Conservation (phyloP, 768 basidiomycete genomes). For the Kwoniella heveanensis region DNA sequence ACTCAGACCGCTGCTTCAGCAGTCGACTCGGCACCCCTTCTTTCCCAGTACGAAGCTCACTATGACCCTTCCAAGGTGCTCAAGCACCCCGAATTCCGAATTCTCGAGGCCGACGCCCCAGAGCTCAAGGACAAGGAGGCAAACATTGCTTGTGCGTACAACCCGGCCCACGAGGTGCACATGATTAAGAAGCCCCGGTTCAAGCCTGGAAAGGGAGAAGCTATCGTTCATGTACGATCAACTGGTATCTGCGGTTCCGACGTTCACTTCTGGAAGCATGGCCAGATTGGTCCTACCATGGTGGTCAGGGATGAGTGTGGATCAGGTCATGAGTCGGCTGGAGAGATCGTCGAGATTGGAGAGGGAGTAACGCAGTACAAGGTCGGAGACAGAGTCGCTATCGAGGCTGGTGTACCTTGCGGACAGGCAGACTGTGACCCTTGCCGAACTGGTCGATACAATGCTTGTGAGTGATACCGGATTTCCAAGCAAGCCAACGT, state of each 20-base stretch:
- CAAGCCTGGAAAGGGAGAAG: conserved; percentile 45
- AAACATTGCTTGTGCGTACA: conserved; percentile 56
- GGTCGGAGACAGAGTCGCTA: conserved; percentile 56
- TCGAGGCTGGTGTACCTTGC: conserved; percentile 54
- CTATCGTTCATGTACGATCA: conserved; percentile 55
- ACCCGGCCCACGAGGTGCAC: conserved; percentile 53
- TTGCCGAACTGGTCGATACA: conserved; percentile 57
- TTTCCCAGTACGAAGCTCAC: conserved; percentile 36
- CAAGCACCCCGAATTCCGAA: conserved; percentile 53
- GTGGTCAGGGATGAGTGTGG: conserved; percentile 55
- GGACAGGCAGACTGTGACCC: conserved; percentile 54
- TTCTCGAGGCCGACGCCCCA: conserved; percentile 40
- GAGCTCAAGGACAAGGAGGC: conserved; percentile 36
- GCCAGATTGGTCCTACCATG: conserved; percentile 56
- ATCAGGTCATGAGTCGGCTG: conserved; percentile 56
- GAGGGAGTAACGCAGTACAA: conserved; percentile 54
- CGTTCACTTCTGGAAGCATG: conserved; percentile 58
- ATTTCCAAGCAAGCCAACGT: too few species aligned
- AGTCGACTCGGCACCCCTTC: conserved; percentile 6
- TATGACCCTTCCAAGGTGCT: conserved; percentile 56
- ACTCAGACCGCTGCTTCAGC: conserved; percentile 7
- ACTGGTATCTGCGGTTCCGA: conserved; percentile 58
- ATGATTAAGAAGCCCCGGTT: conserved; percentile 55
- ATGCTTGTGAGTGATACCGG: conserved; percentile 58
- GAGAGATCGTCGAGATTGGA: conserved; percentile 56